A percentile compares a stretch with the other conserved stretches of the same genome.
These are phyloP conservation scores for Articulospora tetracladia DNA, from an alignment of 495 filamentous ascomycete species.

Conservation along the genomic window DNA sequence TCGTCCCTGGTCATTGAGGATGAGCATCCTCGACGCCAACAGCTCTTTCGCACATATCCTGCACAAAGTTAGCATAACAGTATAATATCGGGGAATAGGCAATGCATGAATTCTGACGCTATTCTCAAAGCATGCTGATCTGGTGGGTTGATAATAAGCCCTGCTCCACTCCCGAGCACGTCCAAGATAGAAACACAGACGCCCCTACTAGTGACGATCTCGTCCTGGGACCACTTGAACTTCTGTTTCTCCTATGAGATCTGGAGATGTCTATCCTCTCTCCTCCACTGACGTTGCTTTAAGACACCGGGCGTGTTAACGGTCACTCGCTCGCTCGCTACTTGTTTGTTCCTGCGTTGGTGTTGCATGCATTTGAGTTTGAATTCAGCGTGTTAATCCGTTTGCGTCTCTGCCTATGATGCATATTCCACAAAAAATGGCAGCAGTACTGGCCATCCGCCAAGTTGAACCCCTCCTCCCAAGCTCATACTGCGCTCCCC, in stretches of 20 bases:
- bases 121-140: neutral
- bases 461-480: conserved; percentile 6
- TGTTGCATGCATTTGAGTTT: neutral
- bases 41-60: neutral
- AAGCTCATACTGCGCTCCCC: conserved; percentile 5
- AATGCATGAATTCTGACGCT: neutral
- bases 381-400: neutral
- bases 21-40: neutral
- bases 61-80: neutral
- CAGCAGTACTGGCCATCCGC: conserved; percentile 1
- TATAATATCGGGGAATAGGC: neutral
- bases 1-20: neutral
- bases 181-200: no score
- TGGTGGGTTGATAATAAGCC: neutral
- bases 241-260: neutral
- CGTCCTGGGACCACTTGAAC: neutral
- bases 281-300: conserved; percentile 6
- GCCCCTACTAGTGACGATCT: neutral
- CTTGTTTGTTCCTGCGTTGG: no score
- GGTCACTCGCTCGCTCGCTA: no score
- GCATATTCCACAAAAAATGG: conserved; percentile 1
- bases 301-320: conserved; percentile 14
- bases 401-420: neutral
- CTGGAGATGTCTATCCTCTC: neutral
- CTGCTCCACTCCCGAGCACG: neutral